These are phyloP conservation scores for Teunomyces cretensis DNA, from an alignment of 805 yeast species.

Conservation along the genomic window DNA sequence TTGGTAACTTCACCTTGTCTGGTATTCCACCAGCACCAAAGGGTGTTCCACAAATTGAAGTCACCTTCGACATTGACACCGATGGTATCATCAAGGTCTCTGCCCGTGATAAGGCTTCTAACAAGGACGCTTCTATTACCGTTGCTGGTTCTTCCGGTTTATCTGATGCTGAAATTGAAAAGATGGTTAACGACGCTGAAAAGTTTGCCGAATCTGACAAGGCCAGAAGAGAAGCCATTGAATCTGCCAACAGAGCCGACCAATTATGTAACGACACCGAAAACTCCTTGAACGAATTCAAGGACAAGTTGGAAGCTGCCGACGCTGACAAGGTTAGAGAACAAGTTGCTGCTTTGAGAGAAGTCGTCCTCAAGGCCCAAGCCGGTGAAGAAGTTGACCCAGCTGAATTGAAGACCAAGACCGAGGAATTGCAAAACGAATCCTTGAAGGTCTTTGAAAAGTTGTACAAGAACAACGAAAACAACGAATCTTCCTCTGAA, in stretches of 20 bases:
- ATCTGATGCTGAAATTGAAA: slow-evolving; percentile 85
- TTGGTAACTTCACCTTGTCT: slow-evolving; percentile 92
- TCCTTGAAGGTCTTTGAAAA: slow-evolving; percentile 77
- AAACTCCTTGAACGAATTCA: slow-evolving; percentile 47
- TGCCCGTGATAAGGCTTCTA: slow-evolving; percentile 90
- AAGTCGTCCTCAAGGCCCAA: slow-evolving; percentile 63
- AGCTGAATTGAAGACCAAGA: slow-evolving; percentile 65
- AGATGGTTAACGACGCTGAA: slow-evolving; percentile 89
- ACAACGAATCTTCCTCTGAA: slow-evolving; percentile 22
- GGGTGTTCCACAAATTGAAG: slow-evolving; percentile 94
- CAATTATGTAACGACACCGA: slow-evolving; percentile 60
- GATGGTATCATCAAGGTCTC: slow-evolving; percentile 96
- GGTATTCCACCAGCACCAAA: slow-evolving; percentile 96
- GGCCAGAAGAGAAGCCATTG: slow-evolving; percentile 81
- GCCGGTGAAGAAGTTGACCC: slow-evolving; percentile 62
- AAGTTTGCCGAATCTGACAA: slow-evolving; percentile 84
- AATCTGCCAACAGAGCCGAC: slow-evolving; percentile 82
- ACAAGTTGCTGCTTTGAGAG: slow-evolving; percentile 60
- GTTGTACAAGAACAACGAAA: slow-evolving; percentile 36
- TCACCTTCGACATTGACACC: slow-evolving; percentile 93
- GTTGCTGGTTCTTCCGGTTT: slow-evolving; percentile 96
- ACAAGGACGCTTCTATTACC: slow-evolving; percentile 91
- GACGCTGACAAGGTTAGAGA: slow-evolving; percentile 50
- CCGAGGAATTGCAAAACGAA: slow-evolving; percentile 72
- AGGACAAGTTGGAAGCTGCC: slow-evolving; percentile 46